Evolutionary conservation across 2,329 filamentous ascomycete genomes (phyloP), one percentile per base, ranked within the genome.

Genomic region (Xylariaceae sp.): DNA sequence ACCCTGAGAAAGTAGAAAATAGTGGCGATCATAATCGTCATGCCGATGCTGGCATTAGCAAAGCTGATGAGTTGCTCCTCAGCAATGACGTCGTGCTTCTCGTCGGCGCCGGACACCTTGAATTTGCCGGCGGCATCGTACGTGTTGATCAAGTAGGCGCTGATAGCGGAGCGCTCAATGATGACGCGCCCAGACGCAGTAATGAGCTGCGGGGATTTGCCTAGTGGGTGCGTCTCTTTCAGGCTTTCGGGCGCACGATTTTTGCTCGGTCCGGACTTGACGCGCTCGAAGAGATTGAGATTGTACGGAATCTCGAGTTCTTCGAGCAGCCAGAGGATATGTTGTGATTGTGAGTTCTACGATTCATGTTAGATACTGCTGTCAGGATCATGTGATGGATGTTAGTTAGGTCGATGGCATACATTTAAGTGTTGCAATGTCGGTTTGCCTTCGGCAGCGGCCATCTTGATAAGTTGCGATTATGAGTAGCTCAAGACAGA

Each of bases 251-350:
- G 55, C 17, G 60, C 60, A 38, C 57, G 60, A 34, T 46, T 47
- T 28, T 45, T 48, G 16, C 45, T 45, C 18, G 12, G 19, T 2
- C 53, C 50, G 17, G 33, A 44, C 47, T 48, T 48, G 14, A 2
- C 31, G 19, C 60, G 58, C 31, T 55, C 45, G 31, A 59, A 55
- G 7, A 53, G 33, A 12, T 59, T 58, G 31, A 60, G 31, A 31
- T 62, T 42, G 39, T 62, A 60, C 10, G 58, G 54, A 31, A 62
- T 59, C 11, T 57, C 60, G 6, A 60, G 44, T 39, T 62, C 60
- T 34, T 62, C 60, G 16, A 62, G 55, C 31, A 59, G 51, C 58
- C 58, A 62, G 11, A 60, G 48, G 18, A 53, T 56, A 36, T 55
- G 54, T 52, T 60, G 60, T 9, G 60, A 60, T 48, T 56, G 53